A percentile compares a stretch with the other conserved stretches of the same genome.
phyloP scores from a whole-genome alignment of 2,329 filamentous ascomycete genomes.

The Fusarium metavorans region DNA sequence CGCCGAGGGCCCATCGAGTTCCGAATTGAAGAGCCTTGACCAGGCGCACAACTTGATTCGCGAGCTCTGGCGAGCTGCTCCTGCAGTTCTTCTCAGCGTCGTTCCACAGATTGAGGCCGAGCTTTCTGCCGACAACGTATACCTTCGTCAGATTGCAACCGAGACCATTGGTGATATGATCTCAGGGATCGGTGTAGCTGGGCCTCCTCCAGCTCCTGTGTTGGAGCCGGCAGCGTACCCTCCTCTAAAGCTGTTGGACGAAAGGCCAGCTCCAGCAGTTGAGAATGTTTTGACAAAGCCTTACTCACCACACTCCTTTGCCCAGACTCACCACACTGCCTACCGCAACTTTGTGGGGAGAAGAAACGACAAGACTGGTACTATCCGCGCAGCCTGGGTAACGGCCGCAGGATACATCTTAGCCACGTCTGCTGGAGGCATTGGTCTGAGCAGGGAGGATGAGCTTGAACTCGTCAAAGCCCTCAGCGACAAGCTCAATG shows the following conservation, averaged over 20 bases:
- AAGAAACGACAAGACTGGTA: constrained; percentile 85
- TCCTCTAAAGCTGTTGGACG: constrained; percentile 74
- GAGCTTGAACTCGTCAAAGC: constrained; percentile 80
- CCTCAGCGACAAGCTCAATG: constrained; percentile 83
- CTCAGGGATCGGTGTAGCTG: constrained; percentile 91
- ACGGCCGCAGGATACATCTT: constrained; percentile 87
- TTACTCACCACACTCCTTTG: constrained; percentile 89
- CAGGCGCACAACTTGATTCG: constrained; percentile 92
- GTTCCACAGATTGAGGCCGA: constrained; percentile 95
- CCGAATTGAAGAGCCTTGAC: constrained; percentile 86
- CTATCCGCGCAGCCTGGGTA: constrained; percentile 88
- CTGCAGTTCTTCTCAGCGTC: constrained; percentile 89
- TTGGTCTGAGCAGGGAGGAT: constrained; percentile 86
- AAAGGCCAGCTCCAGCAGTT: constrained; percentile 57
- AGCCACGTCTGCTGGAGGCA: constrained; percentile 90
- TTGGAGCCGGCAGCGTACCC: constrained; percentile 90
- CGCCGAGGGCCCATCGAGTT: constrained; percentile 76
- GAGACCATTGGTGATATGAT: constrained; percentile 97
- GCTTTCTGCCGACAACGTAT: constrained; percentile 87
- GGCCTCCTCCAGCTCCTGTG: constrained; percentile 77
- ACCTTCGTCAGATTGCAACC: constrained; percentile 87
- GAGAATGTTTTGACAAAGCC: constrained; percentile 81
- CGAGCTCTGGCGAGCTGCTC: constrained; percentile 93
- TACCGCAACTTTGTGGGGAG: constrained; percentile 89
- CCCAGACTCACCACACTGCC: constrained; percentile 80